Evolutionary conservation across 179 eudicot species (phyloP), one percentile per base, ranked within the genome.

Genomic region (Spergularia azorica): DNA sequence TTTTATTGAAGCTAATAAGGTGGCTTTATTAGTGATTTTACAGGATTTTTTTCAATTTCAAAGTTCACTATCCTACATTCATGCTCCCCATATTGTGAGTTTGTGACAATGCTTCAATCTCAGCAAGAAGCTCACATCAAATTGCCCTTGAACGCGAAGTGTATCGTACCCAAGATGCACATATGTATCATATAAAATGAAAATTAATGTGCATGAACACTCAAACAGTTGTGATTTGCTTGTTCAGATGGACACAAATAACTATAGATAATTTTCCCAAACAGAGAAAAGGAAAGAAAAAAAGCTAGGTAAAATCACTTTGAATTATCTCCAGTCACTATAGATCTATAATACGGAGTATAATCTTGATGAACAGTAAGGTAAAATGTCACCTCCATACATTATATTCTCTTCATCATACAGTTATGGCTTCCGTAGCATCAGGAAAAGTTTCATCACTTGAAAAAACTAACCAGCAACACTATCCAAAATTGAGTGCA

Each of bases 51-150:
- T 84, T 1, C 21, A 21, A 0, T 77, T 89, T 21, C 70, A 85
- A 69, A 83, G 84, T 61, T 85, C 89, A 16, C 83, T 84, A 52
- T 83, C 90, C 43, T 89, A 87, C 70, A 67, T 72, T 76, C 89
- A 88, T 83, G 88, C 88, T 67, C 92, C 88, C 52, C 67, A 85
- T 66, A 85, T 87, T 39, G 86, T 82, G 17, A 80, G 32, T 26
- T 26, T 26, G 32, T 26, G 32, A 26, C 85, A 82, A 83, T 84
- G 78, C 88, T 88, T 79, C 92, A 87, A 63, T 90, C 90, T 11
- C 90, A 87, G 67, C 86, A 89, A 82, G 92, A 86, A 78, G 90
- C 92, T 82, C 90, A 79, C 39, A 52, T 88, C 56, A 74, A 69
- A 6, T 74, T 88, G 20, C 81, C 18, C 70, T 72, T 75, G 72